phyloP scores from a whole-genome alignment of 2,329 filamentous ascomycete genomes.

The Simplicillium aogashimaense region DNA sequence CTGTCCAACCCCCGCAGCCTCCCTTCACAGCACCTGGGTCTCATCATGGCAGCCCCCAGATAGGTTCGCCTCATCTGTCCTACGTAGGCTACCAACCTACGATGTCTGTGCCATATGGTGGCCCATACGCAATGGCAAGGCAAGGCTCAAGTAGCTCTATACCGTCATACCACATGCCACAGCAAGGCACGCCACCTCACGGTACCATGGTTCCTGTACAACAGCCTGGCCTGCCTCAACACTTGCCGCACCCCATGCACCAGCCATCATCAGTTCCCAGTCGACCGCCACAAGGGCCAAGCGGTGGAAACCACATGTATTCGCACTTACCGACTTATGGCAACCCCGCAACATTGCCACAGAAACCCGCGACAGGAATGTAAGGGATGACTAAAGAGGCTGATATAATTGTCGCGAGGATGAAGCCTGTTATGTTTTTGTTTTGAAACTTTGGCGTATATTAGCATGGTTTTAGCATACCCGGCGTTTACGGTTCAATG shows the following conservation, averaged over 20 bases:
- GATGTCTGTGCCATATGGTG: slow-evolving; percentile 34
- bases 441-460: slow-evolving; percentile 18
- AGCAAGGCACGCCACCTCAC: slow-evolving; percentile 10
- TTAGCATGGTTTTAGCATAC: slow-evolving; percentile 23
- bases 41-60: slow-evolving; percentile 43
- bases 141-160: slow-evolving; percentile 46
- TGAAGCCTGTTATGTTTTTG: slow-evolving; percentile 9
- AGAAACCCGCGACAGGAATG: slow-evolving; percentile 44
- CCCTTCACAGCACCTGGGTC: slow-evolving; percentile 37
- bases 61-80: slow-evolving; percentile 38
- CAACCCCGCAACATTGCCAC: slow-evolving; percentile 49
- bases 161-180: slow-evolving; percentile 36
- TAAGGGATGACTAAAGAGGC: slow-evolving; percentile 16
- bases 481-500: slow-evolving; percentile 20
- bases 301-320: slow-evolving; percentile 28
- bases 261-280: slow-evolving; percentile 29
- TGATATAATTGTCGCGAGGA: neutral
- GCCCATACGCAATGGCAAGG: slow-evolving; percentile 44
- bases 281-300: slow-evolving; percentile 33
- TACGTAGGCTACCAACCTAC: slow-evolving; percentile 39
- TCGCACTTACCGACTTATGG: slow-evolving; percentile 46
- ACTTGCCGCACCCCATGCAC: slow-evolving; percentile 23
- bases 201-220: slow-evolving; percentile 26
- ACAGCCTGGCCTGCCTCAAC: slow-evolving; percentile 26
- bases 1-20: slow-evolving; percentile 36